Evolutionary conservation across 2,329 filamentous ascomycete genomes (phyloP).

Genomic region (Colletotrichum coccodes): DNA sequence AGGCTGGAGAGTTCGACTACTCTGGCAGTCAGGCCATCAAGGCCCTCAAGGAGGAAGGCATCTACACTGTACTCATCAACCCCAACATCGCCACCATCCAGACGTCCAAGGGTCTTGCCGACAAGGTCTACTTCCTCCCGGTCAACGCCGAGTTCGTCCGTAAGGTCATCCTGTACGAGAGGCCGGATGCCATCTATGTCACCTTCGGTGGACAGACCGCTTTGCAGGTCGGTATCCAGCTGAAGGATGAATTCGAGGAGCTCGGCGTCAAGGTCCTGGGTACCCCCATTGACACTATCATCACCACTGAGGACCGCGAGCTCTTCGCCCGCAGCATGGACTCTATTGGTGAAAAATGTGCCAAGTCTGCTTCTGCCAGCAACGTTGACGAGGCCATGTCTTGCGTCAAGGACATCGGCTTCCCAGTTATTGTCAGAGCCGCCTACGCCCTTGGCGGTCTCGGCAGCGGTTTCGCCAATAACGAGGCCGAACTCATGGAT

Average conservation of each 20-base stretch:
- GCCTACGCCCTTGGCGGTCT: slow-evolving; percentile 96
- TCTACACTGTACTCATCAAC: slow-evolving; percentile 98
- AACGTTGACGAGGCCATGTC: slow-evolving; percentile 87
- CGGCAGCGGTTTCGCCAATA: slow-evolving; percentile 93
- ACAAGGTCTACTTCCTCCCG: slow-evolving; percentile 98
- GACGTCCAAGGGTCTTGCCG: slow-evolving; percentile 95
- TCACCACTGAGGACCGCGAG: slow-evolving; percentile 98
- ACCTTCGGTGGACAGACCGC: slow-evolving; percentile 99
- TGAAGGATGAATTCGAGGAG: slow-evolving; percentile 94
- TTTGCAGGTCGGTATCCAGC: slow-evolving; percentile 94
- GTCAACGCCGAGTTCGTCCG: slow-evolving; percentile 97
- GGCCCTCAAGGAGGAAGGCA: slow-evolving; percentile 95
- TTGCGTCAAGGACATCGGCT: slow-evolving; percentile 92
- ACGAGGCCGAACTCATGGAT: slow-evolving; percentile 83
- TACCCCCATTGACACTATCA: slow-evolving; percentile 97
- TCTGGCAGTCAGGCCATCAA: slow-evolving; percentile 99
- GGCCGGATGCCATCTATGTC: slow-evolving; percentile 95
- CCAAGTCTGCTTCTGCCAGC: slow-evolving; percentile 93
- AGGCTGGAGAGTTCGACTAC: slow-evolving; percentile 99
- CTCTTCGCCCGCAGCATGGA: slow-evolving; percentile 98
- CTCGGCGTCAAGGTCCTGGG: slow-evolving; percentile 95
- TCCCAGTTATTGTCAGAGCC: slow-evolving; percentile 95
- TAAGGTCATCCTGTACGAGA: slow-evolving; percentile 95
- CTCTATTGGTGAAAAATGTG: slow-evolving; percentile 96
- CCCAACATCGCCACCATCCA: slow-evolving; percentile 99